Conservation (phyloP, 2,329 filamentous ascomycete species). For the Sporothrix phasma region DNA sequence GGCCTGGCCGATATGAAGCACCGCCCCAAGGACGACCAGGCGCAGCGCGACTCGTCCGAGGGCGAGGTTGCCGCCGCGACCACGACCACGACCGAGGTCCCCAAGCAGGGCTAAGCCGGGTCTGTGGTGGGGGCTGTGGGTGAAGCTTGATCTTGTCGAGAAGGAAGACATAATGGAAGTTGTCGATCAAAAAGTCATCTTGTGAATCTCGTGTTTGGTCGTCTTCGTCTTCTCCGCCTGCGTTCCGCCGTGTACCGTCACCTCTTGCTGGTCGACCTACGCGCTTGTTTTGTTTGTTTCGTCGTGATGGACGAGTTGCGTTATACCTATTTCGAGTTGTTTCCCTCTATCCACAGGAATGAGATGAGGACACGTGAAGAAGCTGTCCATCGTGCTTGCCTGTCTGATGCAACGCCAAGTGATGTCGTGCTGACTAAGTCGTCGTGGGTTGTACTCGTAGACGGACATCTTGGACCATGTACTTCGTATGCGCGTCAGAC, state of each 20-base stretch:
- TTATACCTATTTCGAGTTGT: conserved; percentile 15
- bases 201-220: background rate
- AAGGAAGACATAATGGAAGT: background rate
- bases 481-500: too few relatives aligned
- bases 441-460: too few relatives aligned
- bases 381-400: background rate
- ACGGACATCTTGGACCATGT: too few relatives aligned
- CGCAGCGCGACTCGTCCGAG: conserved; percentile 10
- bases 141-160: background rate
- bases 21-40: background rate
- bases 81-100: background rate
- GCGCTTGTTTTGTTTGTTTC: background rate
- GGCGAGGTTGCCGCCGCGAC: conserved; percentile 1
- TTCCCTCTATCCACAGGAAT: conserved; percentile 6
- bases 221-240: too few relatives aligned
- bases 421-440: too few relatives aligned
- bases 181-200: background rate
- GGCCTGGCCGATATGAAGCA: conserved; percentile 34
- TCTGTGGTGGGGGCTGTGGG: background rate
- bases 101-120: conserved; percentile 8
- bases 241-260: background rate
- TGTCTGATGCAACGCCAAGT: background rate
- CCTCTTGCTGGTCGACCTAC: background rate
- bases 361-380: background rate
- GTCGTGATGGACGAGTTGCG: background rate